phyloP scores from a whole-genome alignment of 805 yeast genomes.

The Wickerhamiella qilinensis region DNA sequence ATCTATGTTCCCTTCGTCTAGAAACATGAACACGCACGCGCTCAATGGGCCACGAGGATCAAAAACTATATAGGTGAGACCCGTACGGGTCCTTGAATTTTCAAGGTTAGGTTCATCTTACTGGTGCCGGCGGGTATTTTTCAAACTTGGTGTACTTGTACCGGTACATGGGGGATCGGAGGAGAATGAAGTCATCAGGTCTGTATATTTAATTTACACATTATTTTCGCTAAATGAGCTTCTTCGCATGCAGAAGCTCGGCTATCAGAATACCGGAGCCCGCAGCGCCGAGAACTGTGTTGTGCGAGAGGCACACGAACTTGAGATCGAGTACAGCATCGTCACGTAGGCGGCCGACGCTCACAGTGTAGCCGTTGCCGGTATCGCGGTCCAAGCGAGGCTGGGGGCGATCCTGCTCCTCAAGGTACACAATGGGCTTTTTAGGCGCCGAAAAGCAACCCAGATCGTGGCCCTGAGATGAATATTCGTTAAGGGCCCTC shows the following conservation, averaged over 20 bases:
- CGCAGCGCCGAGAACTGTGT: slow-evolving; percentile 96
- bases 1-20: too few relatives aligned
- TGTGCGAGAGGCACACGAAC: slow-evolving; percentile 95
- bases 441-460: slow-evolving; percentile 89
- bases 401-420: slow-evolving; percentile 88
- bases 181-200: not conserved
- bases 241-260: slow-evolving; percentile 68
- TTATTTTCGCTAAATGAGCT: slow-evolving; percentile 57
- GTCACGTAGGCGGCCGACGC: slow-evolving; percentile 86
- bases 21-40: too few relatives aligned
- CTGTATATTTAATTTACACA: too few relatives aligned
- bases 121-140: too few relatives aligned
- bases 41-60: too few relatives aligned
- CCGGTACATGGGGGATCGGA: too few relatives aligned
- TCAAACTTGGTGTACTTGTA: too few relatives aligned
- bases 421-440: slow-evolving; percentile 80
- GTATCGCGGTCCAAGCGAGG: slow-evolving; percentile 95
- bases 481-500: slow-evolving; percentile 49
- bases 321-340: slow-evolving; percentile 89
- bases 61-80: too few relatives aligned
- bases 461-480: slow-evolving; percentile 63
- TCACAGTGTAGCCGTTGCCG: slow-evolving; percentile 85
- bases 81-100: too few relatives aligned
- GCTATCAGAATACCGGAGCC: slow-evolving; percentile 96
- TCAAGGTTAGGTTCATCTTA: too few relatives aligned